phyloP scores from a whole-genome alignment of 2,329 filamentous ascomycete genomes.

The Monilinia vaccinii-corymbosi region DNA sequence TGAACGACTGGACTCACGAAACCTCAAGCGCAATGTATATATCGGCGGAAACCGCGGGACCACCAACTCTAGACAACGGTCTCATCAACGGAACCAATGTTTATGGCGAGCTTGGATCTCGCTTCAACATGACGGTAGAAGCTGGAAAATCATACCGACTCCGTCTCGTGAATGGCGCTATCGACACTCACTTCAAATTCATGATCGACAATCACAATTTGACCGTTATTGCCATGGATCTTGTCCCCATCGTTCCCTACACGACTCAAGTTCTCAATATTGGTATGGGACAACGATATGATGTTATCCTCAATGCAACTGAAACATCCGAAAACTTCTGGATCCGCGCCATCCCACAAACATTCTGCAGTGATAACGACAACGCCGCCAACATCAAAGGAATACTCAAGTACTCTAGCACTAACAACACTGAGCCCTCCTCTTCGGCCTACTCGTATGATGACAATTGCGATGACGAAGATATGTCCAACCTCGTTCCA shows the following conservation, averaged over 20 bases:
- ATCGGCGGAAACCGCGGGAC: constrained; percentile 14
- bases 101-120: background rate
- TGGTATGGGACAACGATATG: constrained; percentile 42
- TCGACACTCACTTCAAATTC: constrained; percentile 37
- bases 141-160: constrained; percentile 35
- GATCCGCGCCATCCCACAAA: constrained; percentile 46
- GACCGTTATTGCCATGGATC: constrained; percentile 55
- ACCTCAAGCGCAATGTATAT: constrained; percentile 18
- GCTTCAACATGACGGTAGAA: constrained; percentile 29
- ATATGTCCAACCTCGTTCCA: constrained; percentile 22
- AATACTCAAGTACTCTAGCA: constrained; percentile 40
- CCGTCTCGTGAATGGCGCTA: constrained; percentile 35
- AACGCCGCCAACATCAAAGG: constrained; percentile 40
- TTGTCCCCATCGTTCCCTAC: constrained; percentile 31
- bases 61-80: constrained; percentile 26
- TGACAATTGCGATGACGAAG: constrained; percentile 26
- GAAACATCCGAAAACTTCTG: constrained; percentile 42
- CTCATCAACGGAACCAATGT: constrained; percentile 20
- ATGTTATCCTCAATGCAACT: constrained; percentile 37
- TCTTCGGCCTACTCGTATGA: constrained; percentile 20
- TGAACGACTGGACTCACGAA: constrained; percentile 27
- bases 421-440: constrained; percentile 26
- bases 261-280: constrained; percentile 32
- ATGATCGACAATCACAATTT: constrained; percentile 41
- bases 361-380: constrained; percentile 46